These are phyloP conservation scores for Yamadazyma akitaensis DNA, from an alignment of 805 yeast genomes.

Conservation along the genomic window DNA sequence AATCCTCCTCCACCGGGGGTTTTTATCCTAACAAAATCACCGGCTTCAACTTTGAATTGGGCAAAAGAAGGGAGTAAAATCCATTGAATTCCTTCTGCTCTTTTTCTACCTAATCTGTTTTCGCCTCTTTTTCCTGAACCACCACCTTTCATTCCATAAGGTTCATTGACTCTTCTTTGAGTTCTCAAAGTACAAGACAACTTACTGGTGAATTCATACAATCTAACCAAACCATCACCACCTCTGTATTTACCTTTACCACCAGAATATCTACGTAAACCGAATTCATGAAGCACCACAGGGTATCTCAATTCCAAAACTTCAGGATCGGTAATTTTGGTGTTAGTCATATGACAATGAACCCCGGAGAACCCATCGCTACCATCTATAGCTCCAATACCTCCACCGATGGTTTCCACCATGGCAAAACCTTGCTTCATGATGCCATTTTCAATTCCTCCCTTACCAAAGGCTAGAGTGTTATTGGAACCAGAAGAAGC, in stretches of 20 bases:
- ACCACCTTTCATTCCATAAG: conserved; percentile 32
- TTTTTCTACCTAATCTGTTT: conserved; percentile 30
- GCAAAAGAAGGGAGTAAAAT: conserved; percentile 58
- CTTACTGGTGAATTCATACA: conserved; percentile 18
- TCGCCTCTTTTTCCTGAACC: conserved; percentile 36
- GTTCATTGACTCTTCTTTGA: conserved; percentile 20
- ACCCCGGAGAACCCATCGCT: conserved; percentile 29
- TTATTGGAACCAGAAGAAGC: conserved; percentile 21
- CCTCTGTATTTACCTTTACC: conserved; percentile 21
- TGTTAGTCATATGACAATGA: conserved; percentile 46
- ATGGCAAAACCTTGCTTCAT: conserved; percentile 18
- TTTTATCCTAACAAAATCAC: conserved; percentile 63
- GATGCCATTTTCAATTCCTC: conserved; percentile 15
- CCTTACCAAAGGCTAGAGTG: conserved; percentile 18
- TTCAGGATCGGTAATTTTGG: conserved; percentile 23
- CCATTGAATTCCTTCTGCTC: conserved; percentile 21
- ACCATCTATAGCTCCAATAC: conserved; percentile 20
- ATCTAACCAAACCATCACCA: conserved; percentile 21
- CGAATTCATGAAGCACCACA: conserved; percentile 14
- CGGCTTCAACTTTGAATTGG: conserved; percentile 51
- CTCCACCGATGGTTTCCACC: conserved; percentile 20
- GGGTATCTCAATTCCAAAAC: conserved; percentile 22
- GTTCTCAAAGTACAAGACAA: conserved; percentile 20
- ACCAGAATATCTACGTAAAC: conserved; percentile 17
- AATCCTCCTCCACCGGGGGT: conserved; percentile 91